Conservation (phyloP, 2,329 filamentous ascomycete genomes). For the Fonsecaea pedrosoi region DNA sequence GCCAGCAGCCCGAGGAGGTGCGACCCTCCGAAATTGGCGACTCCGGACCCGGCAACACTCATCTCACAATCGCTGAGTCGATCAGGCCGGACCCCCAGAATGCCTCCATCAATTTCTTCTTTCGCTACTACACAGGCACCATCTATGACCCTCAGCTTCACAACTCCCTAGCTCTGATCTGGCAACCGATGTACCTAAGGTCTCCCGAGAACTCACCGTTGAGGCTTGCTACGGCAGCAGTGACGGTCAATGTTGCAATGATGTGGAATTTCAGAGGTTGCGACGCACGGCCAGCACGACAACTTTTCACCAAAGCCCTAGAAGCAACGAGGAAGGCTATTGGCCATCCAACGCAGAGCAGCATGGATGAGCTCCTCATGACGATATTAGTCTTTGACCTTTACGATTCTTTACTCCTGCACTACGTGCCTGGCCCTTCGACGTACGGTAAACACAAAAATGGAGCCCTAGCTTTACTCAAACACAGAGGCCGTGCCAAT, state of each 20-base stretch:
- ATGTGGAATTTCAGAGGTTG: conserved; percentile 37
- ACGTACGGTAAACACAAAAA: conserved; percentile 36
- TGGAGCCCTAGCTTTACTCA: conserved; percentile 38
- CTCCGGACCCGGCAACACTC: not conserved
- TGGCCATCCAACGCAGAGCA: conserved; percentile 27
- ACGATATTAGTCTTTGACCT: conserved; percentile 40
- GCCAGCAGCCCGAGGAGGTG: not conserved
- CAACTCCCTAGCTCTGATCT: conserved; percentile 33
- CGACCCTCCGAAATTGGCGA: not conserved
- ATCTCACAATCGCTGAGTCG: conserved; percentile 25
- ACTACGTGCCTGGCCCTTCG: conserved; percentile 29
- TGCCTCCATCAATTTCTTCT: conserved; percentile 39
- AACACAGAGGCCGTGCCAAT: conserved; percentile 33
- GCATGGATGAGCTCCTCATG: conserved; percentile 38
- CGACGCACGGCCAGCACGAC: conserved; percentile 31
- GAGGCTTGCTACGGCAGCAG: conserved; percentile 36
- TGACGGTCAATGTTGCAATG: conserved; percentile 39
- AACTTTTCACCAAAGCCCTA: conserved; percentile 36
- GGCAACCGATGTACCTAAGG: conserved; percentile 36
- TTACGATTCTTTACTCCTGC: conserved; percentile 37
- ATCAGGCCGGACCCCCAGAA: conserved; percentile 32
- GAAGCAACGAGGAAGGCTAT: conserved; percentile 34
- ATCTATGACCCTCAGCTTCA: conserved; percentile 27
- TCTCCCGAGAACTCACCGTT: conserved; percentile 34
- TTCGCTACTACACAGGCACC: conserved; percentile 35